Conservation (phyloP, 129 eudicot species). For the Cynara cardunculus region DNA sequence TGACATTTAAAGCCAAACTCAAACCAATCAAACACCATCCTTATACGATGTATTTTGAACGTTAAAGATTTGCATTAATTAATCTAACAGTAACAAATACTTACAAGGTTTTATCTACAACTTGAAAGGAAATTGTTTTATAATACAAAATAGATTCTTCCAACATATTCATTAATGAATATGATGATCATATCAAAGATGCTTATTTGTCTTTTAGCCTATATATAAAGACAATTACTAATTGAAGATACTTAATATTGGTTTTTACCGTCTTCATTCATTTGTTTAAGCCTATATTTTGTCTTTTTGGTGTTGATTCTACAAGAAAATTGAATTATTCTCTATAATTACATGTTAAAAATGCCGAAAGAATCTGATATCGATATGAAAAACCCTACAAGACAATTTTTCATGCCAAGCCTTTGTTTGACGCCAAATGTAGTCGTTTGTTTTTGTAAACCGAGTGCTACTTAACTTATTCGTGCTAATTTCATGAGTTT, state of each 20-base stretch:
- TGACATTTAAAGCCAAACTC: too few relatives aligned
- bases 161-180: background rate
- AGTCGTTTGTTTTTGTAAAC: background rate
- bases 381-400: background rate
- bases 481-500: too few relatives aligned
- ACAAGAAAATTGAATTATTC: background rate
- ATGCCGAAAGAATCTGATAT: background rate
- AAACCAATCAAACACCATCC: too few relatives aligned
- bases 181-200: conserved; percentile 29
- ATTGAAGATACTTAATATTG: background rate
- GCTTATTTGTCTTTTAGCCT: conserved; percentile 1
- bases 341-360: background rate
- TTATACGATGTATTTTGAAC: too few relatives aligned
- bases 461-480: too few relatives aligned
- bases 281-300: background rate
- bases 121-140: background rate
- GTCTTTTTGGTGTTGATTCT: background rate
- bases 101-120: background rate
- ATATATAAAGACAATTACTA: background rate
- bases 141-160: background rate
- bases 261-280: background rate
- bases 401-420: background rate
- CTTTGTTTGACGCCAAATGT: background rate
- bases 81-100: background rate
- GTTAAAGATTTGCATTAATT: too few relatives aligned